Base-by-base conservation (phyloP, 2,329 filamentous ascomycete species). In the Talaromyces sp. region DNA sequence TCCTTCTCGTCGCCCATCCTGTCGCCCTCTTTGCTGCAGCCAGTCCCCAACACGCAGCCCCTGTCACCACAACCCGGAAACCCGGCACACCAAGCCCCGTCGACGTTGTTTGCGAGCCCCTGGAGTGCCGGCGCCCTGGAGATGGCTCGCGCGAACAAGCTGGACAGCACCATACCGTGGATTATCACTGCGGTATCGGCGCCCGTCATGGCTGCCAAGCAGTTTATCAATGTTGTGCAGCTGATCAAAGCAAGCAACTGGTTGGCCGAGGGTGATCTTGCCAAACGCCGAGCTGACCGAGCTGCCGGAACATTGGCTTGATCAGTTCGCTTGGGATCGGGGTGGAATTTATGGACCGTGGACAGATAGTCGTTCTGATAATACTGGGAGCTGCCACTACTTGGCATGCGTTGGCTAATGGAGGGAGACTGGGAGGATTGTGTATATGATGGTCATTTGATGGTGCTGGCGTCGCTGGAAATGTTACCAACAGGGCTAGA, bases 71-170 rank as follows among this genome's bases (percentile, higher is more conserved):
- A 83, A 36, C 88, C 91, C 57, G 85, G 91, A 4, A 78, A 83
- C 64, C 87, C 87, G 16, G 61, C 56, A 8, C 61, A 62, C 31
- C 51, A 55, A 59, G 78, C 88, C 63, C 86, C 92, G 12, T 85
- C 86, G 64, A 85, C 90, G 67, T 84, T 96, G 68, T 96, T 96
- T 78, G 86, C 90, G 53, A 92, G 91, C 73, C 93, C 94, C 0
- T 96, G 95, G 83, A 96, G 91, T 72, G 93, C 94, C 8, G 93
- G 89, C 31, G 94, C 94, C 23, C 87, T 97, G 76, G 94, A 98
- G 79, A 84, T 96, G 76, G 94, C 93, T 16, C 88, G 91, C 65
- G 93, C 92, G 61, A 98, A 97, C 83, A 98, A 98, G 81, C 90
- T 92, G 82, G 89, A 91, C 72, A 89, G 87, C 64, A 85, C 82